Percentiles rank a stretch among this genome's conserved stretches.
Conservation (phyloP, 805 yeast genomes). For the Wickerhamiella bombiphila region DNA sequence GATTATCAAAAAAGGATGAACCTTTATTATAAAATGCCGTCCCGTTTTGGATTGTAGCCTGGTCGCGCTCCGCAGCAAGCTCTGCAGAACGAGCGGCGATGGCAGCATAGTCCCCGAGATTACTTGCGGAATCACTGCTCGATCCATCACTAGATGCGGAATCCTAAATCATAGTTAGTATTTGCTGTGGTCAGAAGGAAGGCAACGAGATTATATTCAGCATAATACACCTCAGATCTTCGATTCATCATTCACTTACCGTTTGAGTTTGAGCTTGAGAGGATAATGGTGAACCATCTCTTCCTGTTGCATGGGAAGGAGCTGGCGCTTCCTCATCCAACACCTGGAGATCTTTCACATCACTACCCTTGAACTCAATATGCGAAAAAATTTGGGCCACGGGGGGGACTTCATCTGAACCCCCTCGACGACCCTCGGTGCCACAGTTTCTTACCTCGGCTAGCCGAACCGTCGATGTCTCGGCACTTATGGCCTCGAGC, state of each 20-base stretch:
- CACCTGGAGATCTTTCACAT: slow-evolving; percentile 78
- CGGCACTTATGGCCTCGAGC: slow-evolving; percentile 78
- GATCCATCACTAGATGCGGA: too few relatives aligned
- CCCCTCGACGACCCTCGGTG: slow-evolving; percentile 74
- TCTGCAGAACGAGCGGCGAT: too few relatives aligned
- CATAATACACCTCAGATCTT: slow-evolving; percentile 18
- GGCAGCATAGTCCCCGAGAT: too few relatives aligned
- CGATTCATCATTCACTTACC: slow-evolving; percentile 20
- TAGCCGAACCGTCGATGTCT: slow-evolving; percentile 77
- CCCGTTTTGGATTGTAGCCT: slow-evolving; percentile 21
- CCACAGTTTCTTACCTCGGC: slow-evolving; percentile 71
- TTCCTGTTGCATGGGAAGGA: not conserved
- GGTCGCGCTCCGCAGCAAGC: slow-evolving; percentile 13
- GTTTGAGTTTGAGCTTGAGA: slow-evolving; percentile 3
- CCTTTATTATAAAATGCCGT: slow-evolving; percentile 51
- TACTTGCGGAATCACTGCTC: too few relatives aligned
- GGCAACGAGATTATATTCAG: slow-evolving; percentile 27
- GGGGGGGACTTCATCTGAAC: slow-evolving; percentile 56
- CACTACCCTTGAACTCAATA: slow-evolving; percentile 79
- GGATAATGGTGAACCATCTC: not conserved
- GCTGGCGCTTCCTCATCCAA: slow-evolving; percentile 37
- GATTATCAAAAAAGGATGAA: slow-evolving; percentile 77
- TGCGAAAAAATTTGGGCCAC: slow-evolving; percentile 34
- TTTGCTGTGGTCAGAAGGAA: slow-evolving; percentile 29
- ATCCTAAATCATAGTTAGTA: slow-evolving; percentile 6